phyloP scores from a whole-genome alignment of 306 rosid genomes.

The Senna tora region DNA sequence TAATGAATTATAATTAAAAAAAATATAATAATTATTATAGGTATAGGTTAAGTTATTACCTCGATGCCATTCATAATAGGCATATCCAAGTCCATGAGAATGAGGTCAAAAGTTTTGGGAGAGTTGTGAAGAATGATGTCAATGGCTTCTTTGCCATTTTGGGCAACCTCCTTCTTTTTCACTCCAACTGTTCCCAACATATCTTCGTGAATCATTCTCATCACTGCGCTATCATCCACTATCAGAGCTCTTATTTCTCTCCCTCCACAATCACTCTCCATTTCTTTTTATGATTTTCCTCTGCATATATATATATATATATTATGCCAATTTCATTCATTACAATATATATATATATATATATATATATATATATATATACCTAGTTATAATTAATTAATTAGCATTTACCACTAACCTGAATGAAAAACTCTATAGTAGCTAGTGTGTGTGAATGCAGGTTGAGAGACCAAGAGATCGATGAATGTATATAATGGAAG shows the following conservation, averaged over 20 bases:
- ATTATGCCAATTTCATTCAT: too few relatives aligned
- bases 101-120: slow-evolving; percentile 70
- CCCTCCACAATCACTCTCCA: background rate
- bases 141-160: slow-evolving; percentile 80
- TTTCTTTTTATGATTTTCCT: slow-evolving; percentile 10
- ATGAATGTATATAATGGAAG: slow-evolving; percentile 17
- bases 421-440: background rate
- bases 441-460: background rate
- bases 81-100: slow-evolving; percentile 92
- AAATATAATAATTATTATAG: too few relatives aligned
- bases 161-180: slow-evolving; percentile 44
- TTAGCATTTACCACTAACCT: background rate
- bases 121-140: slow-evolving; percentile 60
- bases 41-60: too few relatives aligned
- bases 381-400: background rate
- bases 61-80: slow-evolving; percentile 88
- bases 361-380: too few relatives aligned
- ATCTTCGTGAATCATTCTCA: slow-evolving; percentile 54
- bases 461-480: background rate
- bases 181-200: slow-evolving; percentile 60
- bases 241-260: slow-evolving; percentile 61
- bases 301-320: background rate
- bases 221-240: slow-evolving; percentile 62
- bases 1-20: too few relatives aligned
- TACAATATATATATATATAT: background rate